phyloP scores from a whole-genome alignment of 2,329 filamentous ascomycete genomes.

The Nemania diffusa region DNA sequence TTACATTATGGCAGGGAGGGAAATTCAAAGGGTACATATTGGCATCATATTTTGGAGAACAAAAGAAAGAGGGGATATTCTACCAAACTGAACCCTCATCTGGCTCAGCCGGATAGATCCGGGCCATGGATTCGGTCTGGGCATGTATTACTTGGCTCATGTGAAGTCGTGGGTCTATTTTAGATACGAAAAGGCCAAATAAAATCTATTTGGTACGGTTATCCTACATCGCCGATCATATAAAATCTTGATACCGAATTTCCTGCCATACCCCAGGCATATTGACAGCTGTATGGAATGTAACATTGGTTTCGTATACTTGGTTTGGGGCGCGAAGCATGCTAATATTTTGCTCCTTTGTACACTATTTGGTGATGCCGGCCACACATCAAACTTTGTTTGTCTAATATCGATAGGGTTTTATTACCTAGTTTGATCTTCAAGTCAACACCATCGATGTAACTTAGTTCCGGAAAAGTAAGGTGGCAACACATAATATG shows the following conservation, averaged over 20 bases:
- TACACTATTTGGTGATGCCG: background rate
- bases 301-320: background rate
- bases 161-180: background rate
- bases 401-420: background rate
- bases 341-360: background rate
- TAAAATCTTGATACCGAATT: background rate
- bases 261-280: background rate
- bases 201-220: background rate
- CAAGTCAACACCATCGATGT: background rate
- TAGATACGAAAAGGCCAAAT: background rate
- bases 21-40: slow-evolving; percentile 8
- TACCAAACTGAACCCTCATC: background rate
- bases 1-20: background rate
- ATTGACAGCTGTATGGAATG: background rate
- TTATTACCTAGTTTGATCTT: no score
- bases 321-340: background rate
- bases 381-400: background rate
- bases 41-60: background rate
- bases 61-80: background rate
- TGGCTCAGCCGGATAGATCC: background rate
- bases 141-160: background rate
- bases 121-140: background rate
- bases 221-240: background rate
- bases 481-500: background rate
- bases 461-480: background rate